phyloP scores from a whole-genome alignment of 2,329 filamentous ascomycete species.

The Botrytis medusae region DNA sequence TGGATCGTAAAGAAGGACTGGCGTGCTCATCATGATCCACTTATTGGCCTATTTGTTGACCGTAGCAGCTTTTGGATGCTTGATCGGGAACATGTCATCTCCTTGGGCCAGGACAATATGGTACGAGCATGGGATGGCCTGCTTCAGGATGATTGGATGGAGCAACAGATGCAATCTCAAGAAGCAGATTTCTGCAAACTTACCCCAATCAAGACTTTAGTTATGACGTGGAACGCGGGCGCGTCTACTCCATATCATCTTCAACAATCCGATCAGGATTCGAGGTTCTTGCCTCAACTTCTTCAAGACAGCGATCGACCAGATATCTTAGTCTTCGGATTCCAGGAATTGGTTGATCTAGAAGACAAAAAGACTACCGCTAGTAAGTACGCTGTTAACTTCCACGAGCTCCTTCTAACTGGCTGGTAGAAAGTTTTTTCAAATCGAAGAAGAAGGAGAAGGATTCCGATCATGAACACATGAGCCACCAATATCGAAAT shows the following conservation, averaged over 20 bases:
- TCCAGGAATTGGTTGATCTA: conserved; percentile 96
- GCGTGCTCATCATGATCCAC: conserved; percentile 77
- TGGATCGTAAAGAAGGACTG: conserved; percentile 95
- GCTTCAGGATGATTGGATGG: conserved; percentile 92
- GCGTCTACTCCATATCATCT: conserved; percentile 89
- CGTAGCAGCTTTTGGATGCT: conserved; percentile 80
- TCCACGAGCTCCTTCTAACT: conserved; percentile 35
- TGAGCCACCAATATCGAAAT: conserved; percentile 95
- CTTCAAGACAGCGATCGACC: conserved; percentile 75
- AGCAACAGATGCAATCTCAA: conserved; percentile 79
- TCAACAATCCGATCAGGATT: conserved; percentile 67
- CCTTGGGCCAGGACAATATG: conserved; percentile 82
- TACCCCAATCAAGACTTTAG: conserved; percentile 72
- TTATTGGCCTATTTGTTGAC: conserved; percentile 76
- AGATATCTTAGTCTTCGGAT: conserved; percentile 92
- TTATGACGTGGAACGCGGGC: conserved; percentile 96
- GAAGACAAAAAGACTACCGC: conserved; percentile 97
- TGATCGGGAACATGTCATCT: conserved; percentile 80
- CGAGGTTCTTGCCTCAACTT: conserved; percentile 76
- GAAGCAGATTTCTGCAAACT: conserved; percentile 85
- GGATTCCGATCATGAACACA: conserved; percentile 78
- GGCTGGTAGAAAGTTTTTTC: conserved; percentile 68
- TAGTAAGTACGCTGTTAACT: conserved; percentile 51
- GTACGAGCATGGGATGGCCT: conserved; percentile 89
- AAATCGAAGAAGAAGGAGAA: conserved; percentile 83